Conservation (phyloP, 768 basidiomycete genomes). For the Boletus tomentosulus region DNA sequence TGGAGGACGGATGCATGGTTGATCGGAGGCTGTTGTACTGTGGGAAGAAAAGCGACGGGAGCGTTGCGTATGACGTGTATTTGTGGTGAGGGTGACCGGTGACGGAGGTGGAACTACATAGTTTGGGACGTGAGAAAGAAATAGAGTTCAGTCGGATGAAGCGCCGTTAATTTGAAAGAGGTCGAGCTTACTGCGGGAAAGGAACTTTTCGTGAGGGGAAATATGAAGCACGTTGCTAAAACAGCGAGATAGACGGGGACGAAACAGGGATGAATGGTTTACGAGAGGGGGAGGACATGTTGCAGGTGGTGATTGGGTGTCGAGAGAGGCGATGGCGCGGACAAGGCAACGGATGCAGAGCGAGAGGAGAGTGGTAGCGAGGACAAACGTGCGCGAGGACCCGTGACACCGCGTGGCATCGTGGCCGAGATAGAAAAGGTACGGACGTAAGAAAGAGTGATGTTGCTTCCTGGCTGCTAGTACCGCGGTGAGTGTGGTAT, state of each 20-base stretch:
- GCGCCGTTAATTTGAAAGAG: constrained; percentile 23
- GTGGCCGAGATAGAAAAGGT: constrained; percentile 26
- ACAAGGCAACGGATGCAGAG: constrained; percentile 8
- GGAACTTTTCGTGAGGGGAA: not conserved
- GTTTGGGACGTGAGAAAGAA: constrained; percentile 11
- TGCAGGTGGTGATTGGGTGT: constrained; percentile 23
- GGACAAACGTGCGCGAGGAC: constrained; percentile 35
- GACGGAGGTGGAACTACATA: not conserved
- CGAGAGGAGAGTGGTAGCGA: constrained; percentile 13
- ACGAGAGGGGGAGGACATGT: constrained; percentile 22
- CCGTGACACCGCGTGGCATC: constrained; percentile 30
- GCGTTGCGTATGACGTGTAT: not conserved
- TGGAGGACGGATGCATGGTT: too few relatives aligned
- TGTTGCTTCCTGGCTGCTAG: constrained; percentile 12
- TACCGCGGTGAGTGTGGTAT: constrained; percentile 16
- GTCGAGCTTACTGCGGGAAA: constrained; percentile 6
- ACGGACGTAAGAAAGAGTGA: constrained; percentile 7
- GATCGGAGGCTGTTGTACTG: not conserved
- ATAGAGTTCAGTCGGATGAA: constrained; percentile 14
- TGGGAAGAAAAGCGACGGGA: not conserved
- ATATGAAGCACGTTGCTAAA: constrained; percentile 16
- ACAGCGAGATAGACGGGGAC: not conserved
- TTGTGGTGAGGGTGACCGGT: not conserved
- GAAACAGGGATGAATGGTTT: constrained; percentile 13
- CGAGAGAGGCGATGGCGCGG: constrained; percentile 8